Base-by-base conservation (phyloP, 2,329 filamentous ascomycete genomes). In the Scleromitrula shiraiana region DNA sequence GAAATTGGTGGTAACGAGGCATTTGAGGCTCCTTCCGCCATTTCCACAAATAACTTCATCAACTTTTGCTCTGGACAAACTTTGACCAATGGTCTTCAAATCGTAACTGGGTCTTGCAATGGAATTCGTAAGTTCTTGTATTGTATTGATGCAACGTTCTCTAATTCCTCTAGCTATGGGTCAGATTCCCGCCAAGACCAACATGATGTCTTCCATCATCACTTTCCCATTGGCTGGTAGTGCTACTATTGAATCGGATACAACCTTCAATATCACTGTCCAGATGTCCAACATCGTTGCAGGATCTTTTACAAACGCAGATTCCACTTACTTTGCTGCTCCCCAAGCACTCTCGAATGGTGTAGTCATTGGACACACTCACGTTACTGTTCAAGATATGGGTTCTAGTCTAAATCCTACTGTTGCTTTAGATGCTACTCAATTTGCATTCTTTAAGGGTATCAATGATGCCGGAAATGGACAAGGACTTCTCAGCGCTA, bases 41-140 rank as follows among this genome's bases (percentile, higher is more conserved):
- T 56, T 9, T 61, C 57, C 14, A 30, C 38, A 14, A 59, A 59
- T 45, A 61, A 61, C 53, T 62, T 62, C 40, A 60, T 62, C 46
- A 61, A 62, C 50, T 52, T 51, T 43, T 62, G 59, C 32, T 40
- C 50, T 15, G 59, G 59, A 8, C 55, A 61, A 60, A 72, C 67
- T 0, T 61, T 78, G 42, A 82, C 79, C 53, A 77, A 83, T 58
- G 79, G 79, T 57, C 64, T 73, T 36, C 79, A 82, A 60, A 68
- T 73, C 42, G 68, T 67, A 49, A 64, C 56, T 7, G 80, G 80
- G 15, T 83, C 79, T 27, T 83, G 80, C 68, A 83, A 83, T 27
- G 58, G 58, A 30, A 58, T 61, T 41, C 40, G 58, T 60, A 52
- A 53, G 58, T 57, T 9, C 15, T 15, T 14, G 3, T 14, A 6